Conservation (phyloP, 73 alveolate genomes). For the Urostyla sp. region DNA sequence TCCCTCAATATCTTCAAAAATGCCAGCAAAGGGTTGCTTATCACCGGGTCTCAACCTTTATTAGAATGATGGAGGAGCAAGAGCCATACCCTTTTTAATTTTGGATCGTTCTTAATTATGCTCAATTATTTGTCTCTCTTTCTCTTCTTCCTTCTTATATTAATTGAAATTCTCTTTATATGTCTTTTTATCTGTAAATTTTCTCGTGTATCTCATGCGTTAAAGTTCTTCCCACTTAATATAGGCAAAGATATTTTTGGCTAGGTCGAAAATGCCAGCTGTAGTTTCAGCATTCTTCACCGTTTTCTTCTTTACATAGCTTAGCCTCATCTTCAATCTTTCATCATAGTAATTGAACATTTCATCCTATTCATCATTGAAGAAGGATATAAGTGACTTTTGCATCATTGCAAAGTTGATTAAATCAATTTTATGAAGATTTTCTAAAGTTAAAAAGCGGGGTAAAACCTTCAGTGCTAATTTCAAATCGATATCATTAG, state of each 20-base stretch:
- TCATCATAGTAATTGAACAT: conserved; percentile 60
- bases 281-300: not conserved
- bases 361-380: conserved; percentile 66
- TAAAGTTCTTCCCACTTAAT: too few species aligned
- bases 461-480: conserved; percentile 58
- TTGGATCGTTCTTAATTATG: too few species aligned
- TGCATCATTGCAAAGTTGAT: conserved; percentile 50
- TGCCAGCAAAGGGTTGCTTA: too few species aligned
- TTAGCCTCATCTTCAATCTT: conserved; percentile 26
- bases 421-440: conserved; percentile 33
- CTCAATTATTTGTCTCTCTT: too few species aligned
- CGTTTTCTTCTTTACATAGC: not conserved
- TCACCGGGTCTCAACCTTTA: too few species aligned
- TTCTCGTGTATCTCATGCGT: too few species aligned
- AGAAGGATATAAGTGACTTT: conserved; percentile 50
- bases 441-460: conserved; percentile 2
- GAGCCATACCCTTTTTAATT: too few species aligned
- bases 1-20: too few species aligned
- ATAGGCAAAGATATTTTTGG: not conserved
- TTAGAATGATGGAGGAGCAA: too few species aligned
- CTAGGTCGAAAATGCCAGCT: not conserved
- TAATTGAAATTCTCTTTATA: too few species aligned
- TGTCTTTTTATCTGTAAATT: too few species aligned
- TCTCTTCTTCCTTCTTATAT: too few species aligned
- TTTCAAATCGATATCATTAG: conserved; percentile 12